These are phyloP conservation scores for Aspergillus transmontanensis DNA, from an alignment of 2,329 filamentous ascomycete species.

Conservation along the genomic window DNA sequence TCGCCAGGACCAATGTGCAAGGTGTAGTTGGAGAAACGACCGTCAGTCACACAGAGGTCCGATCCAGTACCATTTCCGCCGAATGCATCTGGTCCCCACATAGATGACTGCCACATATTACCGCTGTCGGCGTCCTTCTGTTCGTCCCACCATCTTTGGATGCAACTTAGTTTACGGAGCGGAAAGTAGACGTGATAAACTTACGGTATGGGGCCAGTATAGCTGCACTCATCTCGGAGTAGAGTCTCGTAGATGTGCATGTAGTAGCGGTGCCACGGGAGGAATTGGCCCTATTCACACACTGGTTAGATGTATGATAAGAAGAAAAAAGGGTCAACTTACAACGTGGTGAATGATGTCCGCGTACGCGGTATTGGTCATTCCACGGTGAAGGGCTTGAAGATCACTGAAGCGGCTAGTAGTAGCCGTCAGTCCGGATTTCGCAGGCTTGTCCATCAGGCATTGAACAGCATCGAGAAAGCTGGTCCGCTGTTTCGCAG, in stretches of 20 bases:
- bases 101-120: conserved; percentile 11
- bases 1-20: conserved; percentile 13
- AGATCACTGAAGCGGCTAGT: conserved; percentile 13
- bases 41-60: conserved; percentile 9
- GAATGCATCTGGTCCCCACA: conserved; percentile 12
- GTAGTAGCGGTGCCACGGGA: neutral
- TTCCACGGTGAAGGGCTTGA: conserved; percentile 13
- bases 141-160: conserved; percentile 9
- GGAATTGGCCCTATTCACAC: neutral
- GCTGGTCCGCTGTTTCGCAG: neutral
- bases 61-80: conserved; percentile 11
- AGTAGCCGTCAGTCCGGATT: conserved; percentile 3
- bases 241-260: neutral
- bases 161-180: neutral
- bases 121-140: conserved; percentile 11
- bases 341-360: conserved; percentile 14
- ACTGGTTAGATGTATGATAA: neutral
- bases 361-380: conserved; percentile 12
- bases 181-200: neutral
- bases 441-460: neutral
- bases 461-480: neutral
- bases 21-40: conserved; percentile 11
- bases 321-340: neutral
- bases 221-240: neutral
- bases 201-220: neutral